Conservation (phyloP, 305 asterid genomes). For the Fraxinus paxiana region DNA sequence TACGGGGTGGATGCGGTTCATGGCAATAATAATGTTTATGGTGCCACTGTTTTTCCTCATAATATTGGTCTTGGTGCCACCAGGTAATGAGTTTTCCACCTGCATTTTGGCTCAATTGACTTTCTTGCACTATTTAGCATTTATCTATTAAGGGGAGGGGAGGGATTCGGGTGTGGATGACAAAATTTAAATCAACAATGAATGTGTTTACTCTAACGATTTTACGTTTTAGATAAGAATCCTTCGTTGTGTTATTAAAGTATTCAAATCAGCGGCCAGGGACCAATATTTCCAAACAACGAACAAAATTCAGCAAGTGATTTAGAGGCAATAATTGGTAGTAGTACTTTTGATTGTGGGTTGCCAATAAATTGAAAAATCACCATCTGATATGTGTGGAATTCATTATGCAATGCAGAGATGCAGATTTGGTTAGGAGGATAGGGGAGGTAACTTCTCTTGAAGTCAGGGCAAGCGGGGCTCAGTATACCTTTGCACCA, state of each 20-base stretch:
- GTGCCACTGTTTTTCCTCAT: conserved; percentile 89
- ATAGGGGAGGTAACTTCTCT: conserved; percentile 87
- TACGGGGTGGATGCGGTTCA: conserved; percentile 91
- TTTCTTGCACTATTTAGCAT: neutral
- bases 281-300: neutral
- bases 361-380: conserved; percentile 6
- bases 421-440: conserved; percentile 61
- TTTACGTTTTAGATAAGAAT: neutral
- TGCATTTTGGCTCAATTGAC: neutral
- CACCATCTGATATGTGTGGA: neutral
- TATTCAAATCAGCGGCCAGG: neutral
- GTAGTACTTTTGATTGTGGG: neutral
- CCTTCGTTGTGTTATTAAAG: neutral
- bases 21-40: conserved; percentile 86
- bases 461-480: conserved; percentile 88
- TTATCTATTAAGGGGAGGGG: neutral
- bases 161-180: neutral
- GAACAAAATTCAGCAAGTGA: neutral
- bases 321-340: neutral
- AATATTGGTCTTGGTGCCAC: conserved; percentile 93
- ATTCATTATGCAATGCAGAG: conserved; percentile 37
- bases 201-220: neutral
- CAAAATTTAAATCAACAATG: neutral
- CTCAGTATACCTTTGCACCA: conserved; percentile 83
- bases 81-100: conserved; percentile 38